Conservation (phyloP, 1,139 yeast species). For the Yamadazyma buinensis region DNA sequence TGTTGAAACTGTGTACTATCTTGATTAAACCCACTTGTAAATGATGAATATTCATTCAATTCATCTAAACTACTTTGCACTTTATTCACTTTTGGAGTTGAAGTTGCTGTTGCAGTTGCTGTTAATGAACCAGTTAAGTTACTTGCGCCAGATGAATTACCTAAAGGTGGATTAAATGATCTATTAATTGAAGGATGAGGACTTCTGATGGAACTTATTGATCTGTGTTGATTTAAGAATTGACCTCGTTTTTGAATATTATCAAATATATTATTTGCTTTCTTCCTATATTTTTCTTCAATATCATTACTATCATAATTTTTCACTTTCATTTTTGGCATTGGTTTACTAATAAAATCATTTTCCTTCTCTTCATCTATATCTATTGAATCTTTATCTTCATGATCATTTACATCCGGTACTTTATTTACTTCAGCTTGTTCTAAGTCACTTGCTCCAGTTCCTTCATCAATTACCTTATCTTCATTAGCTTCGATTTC, state of each 20-base stretch:
- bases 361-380: constrained; percentile 2
- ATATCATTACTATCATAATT: constrained; percentile 29
- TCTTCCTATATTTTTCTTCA: constrained; percentile 33
- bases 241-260: constrained; percentile 34
- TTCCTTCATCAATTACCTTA: background rate
- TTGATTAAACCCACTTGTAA: constrained; percentile 32
- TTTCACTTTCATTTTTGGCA: constrained; percentile 30
- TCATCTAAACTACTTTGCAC: constrained; percentile 13
- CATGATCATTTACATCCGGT: background rate
- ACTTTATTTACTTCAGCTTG: background rate
- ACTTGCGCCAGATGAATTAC: background rate
- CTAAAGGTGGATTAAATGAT: constrained; percentile 3
- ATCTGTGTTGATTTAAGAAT: constrained; percentile 9
- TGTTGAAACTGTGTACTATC: constrained; percentile 16
- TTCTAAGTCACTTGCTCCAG: background rate
- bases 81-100: constrained; percentile 33
- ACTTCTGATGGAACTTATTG: constrained; percentile 1
- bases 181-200: constrained; percentile 7
- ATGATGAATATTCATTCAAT: constrained; percentile 30
- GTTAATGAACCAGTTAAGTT: background rate
- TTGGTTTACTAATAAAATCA: constrained; percentile 1
- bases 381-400: background rate
- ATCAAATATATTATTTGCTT: constrained; percentile 39
- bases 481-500: background rate
- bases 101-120: constrained; percentile 29